A percentile compares a stretch with the other conserved stretches of the same genome.
Evolutionary conservation across 2,329 filamentous ascomycete genomes (phyloP).

Genomic region (Lachnellula cervina): DNA sequence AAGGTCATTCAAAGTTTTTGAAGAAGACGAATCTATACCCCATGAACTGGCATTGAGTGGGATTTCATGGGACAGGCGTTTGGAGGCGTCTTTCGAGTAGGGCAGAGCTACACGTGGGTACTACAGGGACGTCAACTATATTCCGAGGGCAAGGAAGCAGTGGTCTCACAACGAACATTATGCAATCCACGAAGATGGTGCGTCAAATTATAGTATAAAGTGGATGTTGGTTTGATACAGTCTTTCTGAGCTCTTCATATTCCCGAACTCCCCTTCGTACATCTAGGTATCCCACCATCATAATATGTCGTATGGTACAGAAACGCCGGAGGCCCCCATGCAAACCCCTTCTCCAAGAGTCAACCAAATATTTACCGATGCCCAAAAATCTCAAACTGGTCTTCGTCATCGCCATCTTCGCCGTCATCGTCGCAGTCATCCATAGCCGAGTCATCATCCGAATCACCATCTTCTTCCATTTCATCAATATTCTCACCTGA

Average conservation of each 20-base stretch:
- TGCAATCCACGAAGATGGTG: too few relatives aligned
- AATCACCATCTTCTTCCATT: conserved; percentile 27
- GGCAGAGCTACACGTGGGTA: neutral
- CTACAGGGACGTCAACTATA: too few relatives aligned
- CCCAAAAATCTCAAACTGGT: conserved; percentile 47
- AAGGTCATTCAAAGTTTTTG: neutral
- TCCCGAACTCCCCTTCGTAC: neutral
- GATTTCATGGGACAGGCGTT: neutral
- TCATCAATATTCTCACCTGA: conserved; percentile 25
- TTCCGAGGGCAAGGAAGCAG: too few relatives aligned
- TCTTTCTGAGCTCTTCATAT: neutral
- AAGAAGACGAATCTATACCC: neutral
- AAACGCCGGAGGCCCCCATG: conserved; percentile 7
- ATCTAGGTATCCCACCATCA: neutral
- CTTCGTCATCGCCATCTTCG: conserved; percentile 42
- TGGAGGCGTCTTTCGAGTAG: neutral
- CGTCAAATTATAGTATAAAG: too few relatives aligned
- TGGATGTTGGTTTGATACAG: too few relatives aligned
- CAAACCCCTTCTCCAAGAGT: conserved; percentile 4
- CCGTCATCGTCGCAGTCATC: conserved; percentile 36
- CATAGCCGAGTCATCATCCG: conserved; percentile 37
- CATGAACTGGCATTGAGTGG: neutral
- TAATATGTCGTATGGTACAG: neutral
- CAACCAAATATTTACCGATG: conserved; percentile 38
- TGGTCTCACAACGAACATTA: too few relatives aligned